phyloP scores from a whole-genome alignment of 495 filamentous ascomycete genomes.

The Cercophora newfieldiana region DNA sequence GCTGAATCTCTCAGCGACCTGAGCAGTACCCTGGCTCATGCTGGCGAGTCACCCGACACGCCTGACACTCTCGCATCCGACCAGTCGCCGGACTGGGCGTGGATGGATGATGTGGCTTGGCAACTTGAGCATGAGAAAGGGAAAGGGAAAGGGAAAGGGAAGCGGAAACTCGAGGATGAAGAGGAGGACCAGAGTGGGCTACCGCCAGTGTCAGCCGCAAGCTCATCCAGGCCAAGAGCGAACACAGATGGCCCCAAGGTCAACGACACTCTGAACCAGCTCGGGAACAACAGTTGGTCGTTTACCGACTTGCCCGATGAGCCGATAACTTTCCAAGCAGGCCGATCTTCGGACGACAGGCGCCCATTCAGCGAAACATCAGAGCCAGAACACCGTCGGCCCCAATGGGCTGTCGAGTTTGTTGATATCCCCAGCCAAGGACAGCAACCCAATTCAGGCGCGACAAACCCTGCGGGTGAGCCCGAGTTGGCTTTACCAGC shows the following conservation, averaged over 20 bases:
- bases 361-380: background rate
- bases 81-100: constrained; percentile 21
- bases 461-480: background rate
- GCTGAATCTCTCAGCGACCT: background rate
- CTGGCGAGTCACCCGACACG: background rate
- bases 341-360: background rate
- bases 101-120: constrained; percentile 16
- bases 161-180: constrained; percentile 16
- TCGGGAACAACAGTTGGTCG: constrained; percentile 54
- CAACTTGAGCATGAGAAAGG: background rate
- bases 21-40: constrained; percentile 9
- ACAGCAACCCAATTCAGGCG: background rate
- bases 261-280: constrained; percentile 36
- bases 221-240: constrained; percentile 31
- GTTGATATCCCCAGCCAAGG: background rate
- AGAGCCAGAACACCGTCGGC: background rate
- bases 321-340: background rate
- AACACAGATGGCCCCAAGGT: constrained; percentile 49
- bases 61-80: constrained; percentile 8
- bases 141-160: constrained; percentile 19
- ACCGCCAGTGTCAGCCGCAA: background rate
- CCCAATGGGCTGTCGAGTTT: background rate
- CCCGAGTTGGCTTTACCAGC: background rate
- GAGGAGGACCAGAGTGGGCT: background rate
- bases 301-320: constrained; percentile 35